Evolutionary conservation across 805 yeast genomes (phyloP).

Genomic region (Candida andamanensis): DNA sequence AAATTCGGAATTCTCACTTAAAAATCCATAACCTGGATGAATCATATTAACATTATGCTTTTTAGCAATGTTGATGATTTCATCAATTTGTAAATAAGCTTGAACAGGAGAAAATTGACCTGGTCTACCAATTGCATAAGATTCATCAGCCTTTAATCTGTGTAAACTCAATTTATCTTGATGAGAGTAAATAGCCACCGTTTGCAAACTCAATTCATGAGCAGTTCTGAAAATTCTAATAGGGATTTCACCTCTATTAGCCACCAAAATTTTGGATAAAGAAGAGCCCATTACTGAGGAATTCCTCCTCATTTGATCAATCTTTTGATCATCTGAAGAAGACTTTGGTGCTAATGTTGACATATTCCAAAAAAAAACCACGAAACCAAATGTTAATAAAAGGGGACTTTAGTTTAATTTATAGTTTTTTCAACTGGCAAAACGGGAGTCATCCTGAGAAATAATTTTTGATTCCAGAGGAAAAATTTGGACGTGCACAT

Average conservation of each 20-base stretch:
- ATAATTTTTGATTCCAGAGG: no score
- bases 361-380: constrained; percentile 8
- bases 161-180: constrained; percentile 95
- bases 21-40: constrained; percentile 80
- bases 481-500: no score
- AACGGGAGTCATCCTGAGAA: no score
- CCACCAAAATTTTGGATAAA: constrained; percentile 64
- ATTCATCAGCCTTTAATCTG: constrained; percentile 89
- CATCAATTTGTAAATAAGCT: constrained; percentile 94
- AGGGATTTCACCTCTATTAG: constrained; percentile 83
- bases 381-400: no score
- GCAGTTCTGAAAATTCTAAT: constrained; percentile 93
- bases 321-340: constrained; percentile 16
- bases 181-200: constrained; percentile 94
- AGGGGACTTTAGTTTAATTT: neutral
- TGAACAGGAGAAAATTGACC: constrained; percentile 94
- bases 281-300: constrained; percentile 38
- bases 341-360: constrained; percentile 7
- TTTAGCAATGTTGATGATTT: constrained; percentile 58
- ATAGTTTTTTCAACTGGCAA: no score
- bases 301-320: constrained; percentile 38
- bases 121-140: constrained; percentile 83
- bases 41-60: constrained; percentile 77
- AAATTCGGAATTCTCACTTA: constrained; percentile 75
- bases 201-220: constrained; percentile 93